Conservation (phyloP, 1,284 basidiomycete genomes). For the Austroboletus niveus region DNA sequence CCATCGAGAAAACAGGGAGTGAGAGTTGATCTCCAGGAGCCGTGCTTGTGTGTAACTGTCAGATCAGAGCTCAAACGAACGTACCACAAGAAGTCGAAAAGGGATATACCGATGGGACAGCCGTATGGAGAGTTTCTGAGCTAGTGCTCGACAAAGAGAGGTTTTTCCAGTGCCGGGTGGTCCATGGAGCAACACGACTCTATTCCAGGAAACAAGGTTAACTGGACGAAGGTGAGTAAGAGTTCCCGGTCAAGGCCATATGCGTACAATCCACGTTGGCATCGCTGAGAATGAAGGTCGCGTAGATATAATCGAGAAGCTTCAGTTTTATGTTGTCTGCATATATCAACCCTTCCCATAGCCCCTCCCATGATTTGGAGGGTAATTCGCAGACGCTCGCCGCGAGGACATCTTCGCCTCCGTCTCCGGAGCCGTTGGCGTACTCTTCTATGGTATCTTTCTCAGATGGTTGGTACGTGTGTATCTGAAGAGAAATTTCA, state of each 20-base stretch:
- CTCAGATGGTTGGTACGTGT: conserved; percentile 83
- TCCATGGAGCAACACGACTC: conserved; percentile 91
- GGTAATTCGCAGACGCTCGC: conserved; percentile 88
- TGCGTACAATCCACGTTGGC: conserved; percentile 81
- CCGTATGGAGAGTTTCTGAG: conserved; percentile 93
- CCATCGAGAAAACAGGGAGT: conserved; percentile 95
- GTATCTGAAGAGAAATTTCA: conserved; percentile 69
- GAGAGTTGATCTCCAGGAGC: conserved; percentile 96
- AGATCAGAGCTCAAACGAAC: conserved; percentile 3
- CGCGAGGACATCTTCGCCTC: conserved; percentile 76
- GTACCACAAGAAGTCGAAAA: not conserved
- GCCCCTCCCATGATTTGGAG: conserved; percentile 77
- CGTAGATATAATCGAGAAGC: conserved; percentile 91
- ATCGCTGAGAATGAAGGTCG: conserved; percentile 88
- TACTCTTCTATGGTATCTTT: conserved; percentile 78
- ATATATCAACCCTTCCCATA: conserved; percentile 93
- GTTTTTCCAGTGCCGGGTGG: conserved; percentile 99
- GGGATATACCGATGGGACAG: conserved; percentile 71
- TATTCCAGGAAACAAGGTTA: conserved; percentile 94
- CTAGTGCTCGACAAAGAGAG: conserved; percentile 89
- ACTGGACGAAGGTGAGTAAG: conserved; percentile 41
- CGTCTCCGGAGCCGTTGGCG: conserved; percentile 56
- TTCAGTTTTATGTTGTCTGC: conserved; percentile 86
- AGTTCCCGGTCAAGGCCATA: not conserved
- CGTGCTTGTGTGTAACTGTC: conserved; percentile 80